Conservation (phyloP, 108 stramenopile species). For the Nitzschia sp. region DNA sequence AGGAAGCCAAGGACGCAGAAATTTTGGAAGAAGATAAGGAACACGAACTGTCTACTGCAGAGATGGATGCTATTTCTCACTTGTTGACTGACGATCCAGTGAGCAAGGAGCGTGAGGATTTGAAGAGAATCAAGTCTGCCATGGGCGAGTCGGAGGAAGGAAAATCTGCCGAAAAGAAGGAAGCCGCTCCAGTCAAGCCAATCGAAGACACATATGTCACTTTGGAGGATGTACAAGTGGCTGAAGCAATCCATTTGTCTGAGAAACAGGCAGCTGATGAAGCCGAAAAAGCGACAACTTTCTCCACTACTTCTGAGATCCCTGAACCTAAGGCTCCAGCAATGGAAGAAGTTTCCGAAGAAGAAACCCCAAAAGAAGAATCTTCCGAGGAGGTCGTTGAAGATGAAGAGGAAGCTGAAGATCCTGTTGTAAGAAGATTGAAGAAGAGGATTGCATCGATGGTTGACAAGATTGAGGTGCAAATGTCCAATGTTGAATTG, state of each 20-base stretch:
- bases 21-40: constrained; percentile 31
- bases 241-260: constrained; percentile 39
- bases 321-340: background rate
- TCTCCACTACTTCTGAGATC: constrained; percentile 44
- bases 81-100: constrained; percentile 77
- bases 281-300: constrained; percentile 43
- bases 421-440: constrained; percentile 59
- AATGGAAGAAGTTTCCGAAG: constrained; percentile 9
- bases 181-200: background rate
- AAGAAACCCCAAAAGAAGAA: no score
- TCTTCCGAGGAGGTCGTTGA: constrained; percentile 4
- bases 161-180: constrained; percentile 15
- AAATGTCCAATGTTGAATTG: constrained; percentile 83
- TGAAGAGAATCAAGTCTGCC: constrained; percentile 68
- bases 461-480: constrained; percentile 90
- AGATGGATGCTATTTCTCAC: constrained; percentile 83
- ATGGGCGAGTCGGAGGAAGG: constrained; percentile 43
- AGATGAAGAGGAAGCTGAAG: constrained; percentile 39
- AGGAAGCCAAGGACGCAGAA: constrained; percentile 24
- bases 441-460: constrained; percentile 83
- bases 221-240: constrained; percentile 19
- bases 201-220: background rate
- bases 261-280: constrained; percentile 47
- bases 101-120: constrained; percentile 70
- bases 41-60: constrained; percentile 61